Base-by-base conservation (phyloP, 1,284 basidiomycete species). In the Mycena sp. region DNA sequence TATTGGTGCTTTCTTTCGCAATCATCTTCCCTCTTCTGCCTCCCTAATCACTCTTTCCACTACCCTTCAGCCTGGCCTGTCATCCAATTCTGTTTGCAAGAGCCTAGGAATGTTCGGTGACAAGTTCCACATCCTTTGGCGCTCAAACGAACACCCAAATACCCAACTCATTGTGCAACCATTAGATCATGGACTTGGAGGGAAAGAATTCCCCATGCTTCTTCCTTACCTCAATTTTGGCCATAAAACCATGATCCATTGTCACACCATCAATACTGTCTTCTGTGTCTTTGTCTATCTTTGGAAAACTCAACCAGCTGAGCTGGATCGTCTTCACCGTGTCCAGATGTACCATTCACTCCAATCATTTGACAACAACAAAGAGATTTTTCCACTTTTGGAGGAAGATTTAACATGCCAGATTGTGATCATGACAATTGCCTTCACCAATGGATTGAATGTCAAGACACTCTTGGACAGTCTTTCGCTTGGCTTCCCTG, bases 111-210 rank as follows among this genome's bases (percentile, higher is more conserved):
- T 57, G 32, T 40, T n/a, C 6, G 23, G 32, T 32, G 23, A 38
- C 26, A 25, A 57, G 19, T 69, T 60, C 30, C 29, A 45, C 29
- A 7, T 64, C 16, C 44, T 64, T n/a, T 54, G 61, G 3, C 25
- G 23, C 16, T 64, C 58, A 4, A 69, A 69, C 40, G 65, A 69
- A 53, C 65, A 56, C n/a, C 58, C 50, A 0, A 66, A 69, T 21
- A 64, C 46, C 1, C 56, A 58, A 43, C 30, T 58, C 25, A 49
- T 50, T 11, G 30, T 58, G 56, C 25, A 37, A 17, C 40, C 45
- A 6, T 46, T 58, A 3, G 46, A 28, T n/a, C n/a, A n/a, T n/a
- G n/a, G n/a, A n/a, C n/a, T n/a, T n/a, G n/a, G n/a, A n/a, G n/a
- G n/a, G n/a, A 21, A 23, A 14, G 26, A 17, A 19, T 61, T 51